These are phyloP conservation scores for Sporopachydermia cereana DNA, from an alignment of 1,139 yeast species.

Conservation along the genomic window DNA sequence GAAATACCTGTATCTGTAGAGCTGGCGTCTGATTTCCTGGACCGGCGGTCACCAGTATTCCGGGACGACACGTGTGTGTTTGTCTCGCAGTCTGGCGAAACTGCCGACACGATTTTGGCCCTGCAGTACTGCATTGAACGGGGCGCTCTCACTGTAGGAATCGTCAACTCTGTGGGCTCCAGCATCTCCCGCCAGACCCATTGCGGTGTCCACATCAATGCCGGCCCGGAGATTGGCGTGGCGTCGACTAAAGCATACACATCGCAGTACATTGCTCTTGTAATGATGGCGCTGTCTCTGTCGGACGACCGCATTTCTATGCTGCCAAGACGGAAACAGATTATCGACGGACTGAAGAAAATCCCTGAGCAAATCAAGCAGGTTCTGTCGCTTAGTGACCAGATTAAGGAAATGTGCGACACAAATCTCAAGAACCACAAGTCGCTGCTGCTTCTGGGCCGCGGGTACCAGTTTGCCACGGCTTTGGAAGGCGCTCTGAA, in stretches of 20 bases:
- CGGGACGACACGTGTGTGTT: constrained; percentile 97
- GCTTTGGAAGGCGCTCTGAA: constrained; percentile 98
- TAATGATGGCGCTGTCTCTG: constrained; percentile 89
- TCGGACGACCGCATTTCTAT: constrained; percentile 84
- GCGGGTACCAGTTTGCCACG: constrained; percentile 96
- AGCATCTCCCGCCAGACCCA: constrained; percentile 91
- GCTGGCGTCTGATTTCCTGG: constrained; percentile 94
- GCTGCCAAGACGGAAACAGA: constrained; percentile 65
- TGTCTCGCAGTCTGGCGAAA: constrained; percentile 98
- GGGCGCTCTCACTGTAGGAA: constrained; percentile 95
- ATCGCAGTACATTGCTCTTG: constrained; percentile 93
- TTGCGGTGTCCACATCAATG: constrained; percentile 99
- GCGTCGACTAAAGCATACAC: constrained; percentile 99
- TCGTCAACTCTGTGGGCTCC: constrained; percentile 91
- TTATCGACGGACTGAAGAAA: constrained; percentile 72
- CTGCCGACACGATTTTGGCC: constrained; percentile 97
- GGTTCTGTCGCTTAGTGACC: constrained; percentile 61
- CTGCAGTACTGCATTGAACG: constrained; percentile 92
- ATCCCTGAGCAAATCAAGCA: constrained; percentile 79
- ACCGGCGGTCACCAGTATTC: constrained; percentile 89
- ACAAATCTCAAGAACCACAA: constrained; percentile 65
- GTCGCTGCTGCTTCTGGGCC: constrained; percentile 82
- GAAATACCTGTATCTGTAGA: constrained; percentile 95
- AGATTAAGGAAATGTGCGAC: constrained; percentile 67
- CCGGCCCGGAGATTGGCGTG: constrained; percentile 99